Conservation (phyloP, 225 moss, liverwort and hornwort genomes). For the Pseudoscleropodium purum region DNA sequence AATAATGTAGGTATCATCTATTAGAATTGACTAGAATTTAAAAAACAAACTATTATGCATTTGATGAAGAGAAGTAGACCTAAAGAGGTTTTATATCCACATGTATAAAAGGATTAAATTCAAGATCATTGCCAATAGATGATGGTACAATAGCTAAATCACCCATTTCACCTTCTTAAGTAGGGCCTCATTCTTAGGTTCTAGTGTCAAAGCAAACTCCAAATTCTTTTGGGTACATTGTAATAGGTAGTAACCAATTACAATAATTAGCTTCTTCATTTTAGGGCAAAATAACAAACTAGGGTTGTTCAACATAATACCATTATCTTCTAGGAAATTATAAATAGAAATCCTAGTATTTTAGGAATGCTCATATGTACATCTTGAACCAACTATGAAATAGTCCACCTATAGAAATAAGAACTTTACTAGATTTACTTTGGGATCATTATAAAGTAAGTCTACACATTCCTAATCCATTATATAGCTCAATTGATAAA, state of each 20-base stretch:
- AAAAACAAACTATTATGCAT: background rate
- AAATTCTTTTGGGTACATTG: conserved; percentile 44
- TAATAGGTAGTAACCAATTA: background rate
- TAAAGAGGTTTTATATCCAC: no score
- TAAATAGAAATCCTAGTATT: background rate
- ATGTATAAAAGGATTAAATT: no score
- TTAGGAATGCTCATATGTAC: background rate
- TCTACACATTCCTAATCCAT: background rate
- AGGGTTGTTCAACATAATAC: background rate
- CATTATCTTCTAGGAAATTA: background rate
- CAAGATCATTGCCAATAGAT: no score
- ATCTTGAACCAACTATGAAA: background rate
- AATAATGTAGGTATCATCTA: no score
- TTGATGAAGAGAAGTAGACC: background rate
- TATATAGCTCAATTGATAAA: background rate
- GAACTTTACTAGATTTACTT: background rate
- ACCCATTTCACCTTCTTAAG: no score
- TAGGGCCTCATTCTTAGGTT: conserved; percentile 36
- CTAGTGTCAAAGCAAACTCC: conserved; percentile 41
- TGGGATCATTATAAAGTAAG: background rate
- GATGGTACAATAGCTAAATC: no score
- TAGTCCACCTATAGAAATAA: background rate
- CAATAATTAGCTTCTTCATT: background rate
- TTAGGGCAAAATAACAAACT: background rate
- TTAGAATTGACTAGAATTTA: no score